phyloP scores from a whole-genome alignment of 2,329 filamentous ascomycete genomes.

The Cladosporium sp. region DNA sequence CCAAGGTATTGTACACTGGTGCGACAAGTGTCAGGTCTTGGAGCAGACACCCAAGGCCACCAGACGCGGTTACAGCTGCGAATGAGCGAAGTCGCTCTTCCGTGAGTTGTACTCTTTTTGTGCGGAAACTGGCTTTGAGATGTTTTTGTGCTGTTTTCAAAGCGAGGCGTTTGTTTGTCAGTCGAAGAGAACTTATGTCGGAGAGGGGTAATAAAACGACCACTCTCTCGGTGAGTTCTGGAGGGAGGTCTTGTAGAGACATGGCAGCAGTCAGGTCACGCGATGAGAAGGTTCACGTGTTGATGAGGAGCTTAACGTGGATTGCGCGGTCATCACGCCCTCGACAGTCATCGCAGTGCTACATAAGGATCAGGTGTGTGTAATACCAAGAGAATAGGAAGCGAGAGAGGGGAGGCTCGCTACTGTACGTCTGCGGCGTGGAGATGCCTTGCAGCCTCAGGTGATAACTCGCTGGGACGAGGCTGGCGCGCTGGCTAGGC shows the following conservation, averaged over 20 bases:
- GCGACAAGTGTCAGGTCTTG: slow-evolving; percentile 10
- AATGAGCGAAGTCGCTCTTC: slow-evolving; percentile 4
- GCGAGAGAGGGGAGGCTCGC: too few relatives aligned
- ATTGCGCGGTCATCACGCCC: background rate
- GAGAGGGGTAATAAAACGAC: slow-evolving; percentile 4
- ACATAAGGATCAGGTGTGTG: background rate
- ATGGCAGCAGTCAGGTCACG: background rate
- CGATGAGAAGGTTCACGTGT: background rate
- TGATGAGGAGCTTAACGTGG: background rate
- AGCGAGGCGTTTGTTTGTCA: background rate
- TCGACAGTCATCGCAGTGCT: background rate
- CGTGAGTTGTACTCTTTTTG: background rate
- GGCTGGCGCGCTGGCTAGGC: too few relatives aligned
- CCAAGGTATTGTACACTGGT: slow-evolving; percentile 2
- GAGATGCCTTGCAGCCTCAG: too few relatives aligned
- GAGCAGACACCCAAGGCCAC: background rate
- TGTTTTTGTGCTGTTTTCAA: background rate
- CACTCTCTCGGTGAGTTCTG: slow-evolving; percentile 1
- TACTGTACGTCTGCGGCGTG: too few relatives aligned
- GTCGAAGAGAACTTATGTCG: slow-evolving; percentile 5
- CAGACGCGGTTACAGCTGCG: slow-evolving; percentile 3
- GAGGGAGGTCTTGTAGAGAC: slow-evolving; percentile 1
- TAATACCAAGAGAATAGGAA: too few relatives aligned
- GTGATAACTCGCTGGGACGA: too few relatives aligned
- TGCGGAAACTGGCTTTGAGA: slow-evolving; percentile 1